Evolutionary conservation across 495 filamentous ascomycete genomes (phyloP), one percentile per base, ranked within the genome.

Genomic region (Ramalina intermedia): DNA sequence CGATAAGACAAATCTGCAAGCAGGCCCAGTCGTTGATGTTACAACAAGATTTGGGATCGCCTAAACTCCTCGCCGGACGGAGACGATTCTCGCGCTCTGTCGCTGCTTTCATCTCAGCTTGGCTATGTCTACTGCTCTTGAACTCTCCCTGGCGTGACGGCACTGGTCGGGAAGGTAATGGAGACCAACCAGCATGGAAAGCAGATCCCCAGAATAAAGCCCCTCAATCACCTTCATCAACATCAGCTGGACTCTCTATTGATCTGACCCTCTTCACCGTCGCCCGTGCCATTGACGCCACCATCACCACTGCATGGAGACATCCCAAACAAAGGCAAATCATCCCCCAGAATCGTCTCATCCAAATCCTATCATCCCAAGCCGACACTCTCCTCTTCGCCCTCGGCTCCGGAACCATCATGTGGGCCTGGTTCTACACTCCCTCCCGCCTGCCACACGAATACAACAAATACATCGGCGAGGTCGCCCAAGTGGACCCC

Each of bases 381-480:
- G 67, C 77, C 24, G 84, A 88, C 58, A 74, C 85, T n/a, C 65
- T 73, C 9, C 59, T 90, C 5, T 96, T 96, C 60, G 78, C 85
- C 17, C 56, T 74, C 47, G 89, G 82, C 54, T 76, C 78, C 41
- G 82, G 78, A n/a, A 64, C 87, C 3, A 80, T 96, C 43, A 96
- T 94, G 87, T 88, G 85, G 81, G 75, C 84, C 17, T 94, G 84
- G 84, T 80, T 94, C 57, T 94, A 90, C 67, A 54, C 60, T 3
- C 85, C 85, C 0, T 67, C 74, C 37, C 71, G 77, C 43, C 66
- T 94, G 5, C 87, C 87, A 11, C 73, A 62, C 33, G 71, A 81
- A 23, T 96, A 95, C 65, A 84, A 79, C 51, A 83, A 83, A 62
- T 94, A 88, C 87, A 93, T 96, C 55, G 73, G 71, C 38, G 75